Evolutionary conservation across 495 filamentous ascomycete genomes (phyloP).

Genomic region (Penicillium mononematosum): DNA sequence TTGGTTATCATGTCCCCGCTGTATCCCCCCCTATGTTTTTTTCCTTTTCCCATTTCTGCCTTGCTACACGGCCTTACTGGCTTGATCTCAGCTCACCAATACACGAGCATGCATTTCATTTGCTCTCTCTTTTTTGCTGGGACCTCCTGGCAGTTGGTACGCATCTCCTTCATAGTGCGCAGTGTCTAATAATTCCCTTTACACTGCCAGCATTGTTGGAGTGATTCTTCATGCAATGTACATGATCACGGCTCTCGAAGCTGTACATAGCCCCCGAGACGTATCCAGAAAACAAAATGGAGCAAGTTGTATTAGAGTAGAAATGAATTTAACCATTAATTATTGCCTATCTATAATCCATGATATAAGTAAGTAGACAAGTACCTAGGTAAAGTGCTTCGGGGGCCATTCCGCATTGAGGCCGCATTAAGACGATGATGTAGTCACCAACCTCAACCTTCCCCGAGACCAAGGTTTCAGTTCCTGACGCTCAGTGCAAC

Average conservation of each 20-base stretch:
- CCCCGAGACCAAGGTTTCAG: conserved; percentile 5
- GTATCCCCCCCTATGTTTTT: conserved; percentile 26
- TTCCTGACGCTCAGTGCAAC: conserved; percentile 5
- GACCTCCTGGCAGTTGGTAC: conserved; percentile 18
- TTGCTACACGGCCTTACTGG: conserved; percentile 17
- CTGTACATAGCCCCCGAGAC: conserved; percentile 37
- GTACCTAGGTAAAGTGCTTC: not conserved
- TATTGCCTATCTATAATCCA: not conserved
- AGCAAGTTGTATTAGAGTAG: conserved; percentile 9
- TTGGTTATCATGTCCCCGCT: conserved; percentile 42
- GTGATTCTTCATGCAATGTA: conserved; percentile 34
- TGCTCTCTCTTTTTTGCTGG: conserved; percentile 27
- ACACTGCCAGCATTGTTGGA: conserved; percentile 11
- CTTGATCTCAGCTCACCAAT: conserved; percentile 9
- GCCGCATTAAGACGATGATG: conserved; percentile 20
- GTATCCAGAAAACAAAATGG: conserved; percentile 19
- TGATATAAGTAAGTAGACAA: not conserved
- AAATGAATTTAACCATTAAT: conserved; percentile 3
- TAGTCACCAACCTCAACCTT: conserved; percentile 12
- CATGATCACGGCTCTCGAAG: conserved; percentile 33
- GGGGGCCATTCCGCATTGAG: conserved; percentile 15
- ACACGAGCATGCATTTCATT: conserved; percentile 16
- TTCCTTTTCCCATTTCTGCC: conserved; percentile 23
- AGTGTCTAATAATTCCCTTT: conserved; percentile 18
- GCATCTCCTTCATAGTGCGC: conserved; percentile 20